Evolutionary conservation across 2,329 filamentous ascomycete species (phyloP).

Genomic region (Ilyonectria mors-panacis): DNA sequence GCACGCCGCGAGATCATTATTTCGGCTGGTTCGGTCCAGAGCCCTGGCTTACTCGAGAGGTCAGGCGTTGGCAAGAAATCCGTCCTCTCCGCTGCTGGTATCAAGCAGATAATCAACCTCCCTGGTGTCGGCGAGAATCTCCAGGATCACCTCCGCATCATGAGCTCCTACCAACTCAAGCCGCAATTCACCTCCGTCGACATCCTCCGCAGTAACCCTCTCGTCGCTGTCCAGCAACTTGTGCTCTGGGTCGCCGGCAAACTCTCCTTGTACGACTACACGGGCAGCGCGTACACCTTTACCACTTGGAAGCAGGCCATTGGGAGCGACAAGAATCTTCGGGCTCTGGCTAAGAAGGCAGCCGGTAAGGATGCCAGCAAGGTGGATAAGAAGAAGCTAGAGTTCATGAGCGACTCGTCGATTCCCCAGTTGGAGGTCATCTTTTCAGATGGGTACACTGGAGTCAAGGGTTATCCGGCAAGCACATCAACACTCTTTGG

Average conservation of each 20-base stretch:
- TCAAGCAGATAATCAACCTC: constrained; percentile 26
- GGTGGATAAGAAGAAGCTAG: constrained; percentile 57
- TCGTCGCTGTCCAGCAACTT: constrained; percentile 35
- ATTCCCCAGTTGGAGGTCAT: constrained; percentile 49
- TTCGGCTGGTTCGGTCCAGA: constrained; percentile 31
- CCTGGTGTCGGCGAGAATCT: constrained; percentile 33
- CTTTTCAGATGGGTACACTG: constrained; percentile 50
- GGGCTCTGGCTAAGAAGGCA: constrained; percentile 41
- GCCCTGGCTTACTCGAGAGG: constrained; percentile 29
- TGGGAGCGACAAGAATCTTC: constrained; percentile 30
- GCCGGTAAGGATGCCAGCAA: constrained; percentile 47
- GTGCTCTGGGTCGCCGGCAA: constrained; percentile 40
- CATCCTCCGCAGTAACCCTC: constrained; percentile 37
- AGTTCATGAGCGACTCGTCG: constrained; percentile 52
- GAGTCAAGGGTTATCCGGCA: constrained; percentile 48
- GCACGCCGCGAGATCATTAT: constrained; percentile 35
- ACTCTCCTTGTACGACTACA: constrained; percentile 41
- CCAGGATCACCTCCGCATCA: constrained; percentile 54
- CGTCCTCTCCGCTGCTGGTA: constrained; percentile 19
- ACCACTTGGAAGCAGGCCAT: constrained; percentile 42
- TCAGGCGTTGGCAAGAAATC: constrained; percentile 30
- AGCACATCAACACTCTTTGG: constrained; percentile 42
- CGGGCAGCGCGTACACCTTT: constrained; percentile 38
- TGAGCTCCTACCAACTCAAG: constrained; percentile 52
- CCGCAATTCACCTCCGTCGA: constrained; percentile 31